phyloP scores from a whole-genome alignment of 441 rosid species.

The Brassica balearica region DNA sequence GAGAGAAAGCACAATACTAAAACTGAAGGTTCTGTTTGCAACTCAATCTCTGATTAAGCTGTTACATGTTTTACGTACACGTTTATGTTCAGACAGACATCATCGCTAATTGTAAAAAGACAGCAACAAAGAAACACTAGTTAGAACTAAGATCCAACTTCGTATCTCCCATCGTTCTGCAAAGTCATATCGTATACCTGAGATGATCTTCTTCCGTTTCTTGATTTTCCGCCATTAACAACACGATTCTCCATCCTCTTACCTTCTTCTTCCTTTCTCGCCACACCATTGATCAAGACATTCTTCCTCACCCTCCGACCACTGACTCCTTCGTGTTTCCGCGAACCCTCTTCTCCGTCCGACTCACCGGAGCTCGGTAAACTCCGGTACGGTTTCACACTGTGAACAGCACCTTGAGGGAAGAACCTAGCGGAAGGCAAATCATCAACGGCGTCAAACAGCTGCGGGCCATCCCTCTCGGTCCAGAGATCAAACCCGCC shows the following conservation, averaged over 20 bases:
- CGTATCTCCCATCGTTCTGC: slow-evolving; percentile 45
- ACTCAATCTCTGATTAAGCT: slow-evolving; percentile 7
- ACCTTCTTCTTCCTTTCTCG: slow-evolving; percentile 32
- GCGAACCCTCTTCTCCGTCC: slow-evolving; percentile 10
- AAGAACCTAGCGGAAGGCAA: slow-evolving; percentile 86
- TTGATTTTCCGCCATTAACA: slow-evolving; percentile 34
- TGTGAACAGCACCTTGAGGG: slow-evolving; percentile 86
- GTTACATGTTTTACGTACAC: slow-evolving; percentile 27
- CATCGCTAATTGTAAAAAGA: neutral
- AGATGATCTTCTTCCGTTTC: slow-evolving; percentile 29
- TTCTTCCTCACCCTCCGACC: slow-evolving; percentile 39
- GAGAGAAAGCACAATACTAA: neutral
- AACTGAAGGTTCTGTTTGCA: slow-evolving; percentile 24
- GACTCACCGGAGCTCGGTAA: slow-evolving; percentile 21
- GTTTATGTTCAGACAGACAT: slow-evolving; percentile 33
- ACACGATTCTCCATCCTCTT: slow-evolving; percentile 33
- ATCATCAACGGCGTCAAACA: slow-evolving; percentile 62
- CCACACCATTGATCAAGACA: neutral
- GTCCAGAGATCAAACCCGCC: slow-evolving; percentile 75
- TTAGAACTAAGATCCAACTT: slow-evolving; percentile 32
- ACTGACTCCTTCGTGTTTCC: neutral
- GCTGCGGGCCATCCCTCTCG: slow-evolving; percentile 63
- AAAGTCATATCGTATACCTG: slow-evolving; percentile 40
- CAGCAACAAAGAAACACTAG: slow-evolving; percentile 12
- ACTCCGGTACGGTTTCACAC: slow-evolving; percentile 59